Conservation (phyloP, 768 basidiomycete genomes). For the Mycena belliarum region DNA sequence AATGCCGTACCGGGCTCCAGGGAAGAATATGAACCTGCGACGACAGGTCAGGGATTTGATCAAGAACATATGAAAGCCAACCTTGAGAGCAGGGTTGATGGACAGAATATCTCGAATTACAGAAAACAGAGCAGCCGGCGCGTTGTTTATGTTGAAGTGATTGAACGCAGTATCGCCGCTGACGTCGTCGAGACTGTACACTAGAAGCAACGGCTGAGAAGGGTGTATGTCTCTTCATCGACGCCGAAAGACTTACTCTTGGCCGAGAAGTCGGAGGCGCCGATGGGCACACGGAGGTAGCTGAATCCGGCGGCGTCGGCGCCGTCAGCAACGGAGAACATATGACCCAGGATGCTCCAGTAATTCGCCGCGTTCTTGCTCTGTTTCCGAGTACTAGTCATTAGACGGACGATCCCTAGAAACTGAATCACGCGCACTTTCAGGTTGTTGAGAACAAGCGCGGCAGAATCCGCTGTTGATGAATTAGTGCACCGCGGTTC, state of each 20-base stretch:
- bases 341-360: constrained; percentile 54
- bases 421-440: constrained; percentile 47
- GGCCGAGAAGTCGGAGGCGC: constrained; percentile 74
- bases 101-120: constrained; percentile 64
- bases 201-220: constrained; percentile 28
- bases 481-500: neutral
- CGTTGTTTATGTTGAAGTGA: constrained; percentile 58
- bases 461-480: constrained; percentile 70
- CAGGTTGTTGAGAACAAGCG: constrained; percentile 58
- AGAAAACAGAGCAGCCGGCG: constrained; percentile 65
- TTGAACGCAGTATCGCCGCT: constrained; percentile 60
- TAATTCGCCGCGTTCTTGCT: constrained; percentile 56
- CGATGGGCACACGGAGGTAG: constrained; percentile 70
- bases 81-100: constrained; percentile 46
- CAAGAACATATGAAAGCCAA: constrained; percentile 8
- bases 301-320: constrained; percentile 65
- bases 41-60: neutral
- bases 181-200: constrained; percentile 66
- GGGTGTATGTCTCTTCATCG: no score
- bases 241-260: constrained; percentile 37
- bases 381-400: constrained; percentile 29
- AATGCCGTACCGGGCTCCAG: constrained; percentile 67
- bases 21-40: constrained; percentile 57
- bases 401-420: no score
- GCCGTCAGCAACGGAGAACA: constrained; percentile 65